These are phyloP conservation scores for Dissoconium aciculare DNA, from an alignment of 2,329 filamentous ascomycete genomes.

Conservation along the genomic window DNA sequence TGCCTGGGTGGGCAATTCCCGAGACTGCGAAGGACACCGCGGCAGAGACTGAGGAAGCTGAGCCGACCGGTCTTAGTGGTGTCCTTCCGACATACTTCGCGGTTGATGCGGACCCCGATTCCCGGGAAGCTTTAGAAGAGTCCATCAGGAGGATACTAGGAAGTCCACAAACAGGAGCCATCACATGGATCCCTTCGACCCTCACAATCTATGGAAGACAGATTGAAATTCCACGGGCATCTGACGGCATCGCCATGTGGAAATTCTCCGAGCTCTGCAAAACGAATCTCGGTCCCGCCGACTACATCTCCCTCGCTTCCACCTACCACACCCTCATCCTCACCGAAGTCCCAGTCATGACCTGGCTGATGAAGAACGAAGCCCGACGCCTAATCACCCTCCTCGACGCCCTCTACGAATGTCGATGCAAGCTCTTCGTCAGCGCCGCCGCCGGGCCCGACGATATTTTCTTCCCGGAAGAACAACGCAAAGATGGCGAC, in stretches of 20 bases:
- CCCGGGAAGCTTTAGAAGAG: not conserved
- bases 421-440: conserved; percentile 60
- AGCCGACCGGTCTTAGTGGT: too few species aligned
- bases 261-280: conserved; percentile 54
- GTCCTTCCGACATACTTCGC: conserved; percentile 12
- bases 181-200: conserved; percentile 30
- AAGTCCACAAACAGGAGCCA: not conserved
- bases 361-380: conserved; percentile 59
- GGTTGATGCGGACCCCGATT: conserved; percentile 4
- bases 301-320: conserved; percentile 69
- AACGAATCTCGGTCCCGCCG: conserved; percentile 54
- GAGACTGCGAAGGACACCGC: conserved; percentile 3
- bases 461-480: conserved; percentile 55
- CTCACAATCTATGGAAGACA: conserved; percentile 48
- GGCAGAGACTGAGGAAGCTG: not conserved
- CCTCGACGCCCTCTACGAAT: conserved; percentile 67
- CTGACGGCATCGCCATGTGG: conserved; percentile 45
- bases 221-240: conserved; percentile 43
- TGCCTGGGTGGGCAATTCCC: conserved; percentile 1
- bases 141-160: too few species aligned
- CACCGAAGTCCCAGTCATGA: conserved; percentile 53
- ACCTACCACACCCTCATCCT: conserved; percentile 66
- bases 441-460: conserved; percentile 54
- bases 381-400: conserved; percentile 67
- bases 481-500: conserved; percentile 9